Base-by-base conservation (phyloP, 1,284 basidiomycete species). In the Naganishia sp. region DNA sequence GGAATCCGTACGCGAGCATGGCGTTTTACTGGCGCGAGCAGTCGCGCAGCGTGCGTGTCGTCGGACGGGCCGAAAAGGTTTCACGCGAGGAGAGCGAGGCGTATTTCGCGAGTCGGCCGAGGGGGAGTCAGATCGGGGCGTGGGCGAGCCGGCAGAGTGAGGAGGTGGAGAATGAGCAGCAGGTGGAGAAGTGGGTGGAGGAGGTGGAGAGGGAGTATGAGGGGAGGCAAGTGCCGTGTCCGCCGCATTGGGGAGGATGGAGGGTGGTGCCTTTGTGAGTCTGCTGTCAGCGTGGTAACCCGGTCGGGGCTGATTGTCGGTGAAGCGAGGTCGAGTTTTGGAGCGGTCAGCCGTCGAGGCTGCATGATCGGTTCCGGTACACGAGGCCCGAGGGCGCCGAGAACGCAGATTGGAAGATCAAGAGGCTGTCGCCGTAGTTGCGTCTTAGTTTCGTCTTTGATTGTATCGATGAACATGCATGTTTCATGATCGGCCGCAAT, bases 231-330 rank as follows among this genome's bases (percentile, higher is more conserved):
- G 83, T 97, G 10, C 89, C 91, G 0, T 82, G 89, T 54, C 96
- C 95, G 1, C 88, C 90, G 7, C 91, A 91, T 78, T 99, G 96
- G 96, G 95, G 95, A 66, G 95, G 95, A 2, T 97, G 91, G 88
- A 84, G 94, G 72, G 85, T 99, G 46, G 83, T 97, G 7, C 96
- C 96, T 16, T 85, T 86, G 90, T 94, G 78, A 78, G 88, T 84
- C 13, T 11, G 6, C 21, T 9, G 21, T 50, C 21, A 9, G 13
- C 25, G 13, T 28, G 13, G 21, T 25, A 21, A 36, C 11, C 6
- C 0, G 6, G 3, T 55, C 13, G 23, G 16, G 21, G 21, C 44
- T 46, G 46, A 56, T 25, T 3, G 31, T 25, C 3, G 28, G 52
- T 56, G 16, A 70, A 87, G 86, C 70, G 86, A 88, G 80, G 83